phyloP scores from a whole-genome alignment of 129 eudicot species.

The Pulicaria dysenterica region DNA sequence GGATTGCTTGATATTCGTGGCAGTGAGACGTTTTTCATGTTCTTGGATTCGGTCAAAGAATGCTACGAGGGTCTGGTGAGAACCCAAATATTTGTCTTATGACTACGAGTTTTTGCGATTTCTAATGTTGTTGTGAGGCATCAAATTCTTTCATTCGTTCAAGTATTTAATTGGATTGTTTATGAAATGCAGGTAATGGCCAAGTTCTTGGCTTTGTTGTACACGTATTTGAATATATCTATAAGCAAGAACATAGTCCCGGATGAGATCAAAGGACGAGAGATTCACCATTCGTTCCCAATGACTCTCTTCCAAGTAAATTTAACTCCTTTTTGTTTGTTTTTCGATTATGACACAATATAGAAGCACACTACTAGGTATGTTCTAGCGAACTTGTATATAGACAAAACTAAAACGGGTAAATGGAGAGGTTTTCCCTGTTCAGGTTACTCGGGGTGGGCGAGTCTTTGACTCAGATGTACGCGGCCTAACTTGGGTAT shows the following conservation, averaged over 20 bases:
- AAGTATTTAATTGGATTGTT: slow-evolving; percentile 2
- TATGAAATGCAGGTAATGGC: slow-evolving; percentile 83
- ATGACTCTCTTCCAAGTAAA: slow-evolving; percentile 90
- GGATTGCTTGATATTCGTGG: slow-evolving; percentile 78
- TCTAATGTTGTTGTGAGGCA: background rate
- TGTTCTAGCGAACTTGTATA: too few relatives aligned
- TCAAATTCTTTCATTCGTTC: background rate
- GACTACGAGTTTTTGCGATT: slow-evolving; percentile 8
- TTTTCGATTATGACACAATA: background rate
- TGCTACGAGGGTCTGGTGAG: slow-evolving; percentile 90
- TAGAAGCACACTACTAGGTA: too few relatives aligned
- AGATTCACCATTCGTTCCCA: slow-evolving; percentile 94
- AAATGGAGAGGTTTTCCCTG: too few relatives aligned
- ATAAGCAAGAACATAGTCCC: slow-evolving; percentile 96
- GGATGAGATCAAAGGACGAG: slow-evolving; percentile 95
- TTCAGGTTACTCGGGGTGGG: too few relatives aligned
- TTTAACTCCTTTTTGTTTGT: slow-evolving; percentile 2
- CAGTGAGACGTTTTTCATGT: slow-evolving; percentile 66
- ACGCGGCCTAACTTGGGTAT: too few relatives aligned
- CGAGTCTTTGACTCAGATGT: too few relatives aligned
- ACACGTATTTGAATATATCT: slow-evolving; percentile 92
- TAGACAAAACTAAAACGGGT: too few relatives aligned
- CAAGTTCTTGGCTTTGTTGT: slow-evolving; percentile 82
- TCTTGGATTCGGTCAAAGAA: slow-evolving; percentile 84
- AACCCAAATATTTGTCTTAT: background rate